Evolutionary conservation across 768 basidiomycete genomes (phyloP).

Genomic region (Amanita rimosa): DNA sequence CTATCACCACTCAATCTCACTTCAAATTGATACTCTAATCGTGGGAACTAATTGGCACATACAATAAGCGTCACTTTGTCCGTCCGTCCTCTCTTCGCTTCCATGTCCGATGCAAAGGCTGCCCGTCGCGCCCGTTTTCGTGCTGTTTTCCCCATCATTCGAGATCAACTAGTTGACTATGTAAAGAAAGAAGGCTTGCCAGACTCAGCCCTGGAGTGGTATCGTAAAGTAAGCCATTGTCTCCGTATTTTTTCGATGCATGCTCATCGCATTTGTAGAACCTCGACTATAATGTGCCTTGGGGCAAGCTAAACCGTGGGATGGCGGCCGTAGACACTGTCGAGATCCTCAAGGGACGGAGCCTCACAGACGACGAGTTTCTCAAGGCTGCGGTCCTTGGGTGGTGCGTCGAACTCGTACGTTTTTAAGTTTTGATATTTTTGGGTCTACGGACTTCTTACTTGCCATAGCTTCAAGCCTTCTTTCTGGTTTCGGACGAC

Average conservation of each 20-base stretch:
- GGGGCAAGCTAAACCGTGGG: constrained; percentile 95
- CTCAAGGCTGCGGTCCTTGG: constrained; percentile 80
- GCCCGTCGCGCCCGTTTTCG: constrained; percentile 57
- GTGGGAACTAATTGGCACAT: not conserved
- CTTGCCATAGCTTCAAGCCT: constrained; percentile 74
- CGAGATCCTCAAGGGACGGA: constrained; percentile 70
- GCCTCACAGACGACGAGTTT: constrained; percentile 76
- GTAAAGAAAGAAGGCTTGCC: constrained; percentile 71
- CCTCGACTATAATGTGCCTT: constrained; percentile 90
- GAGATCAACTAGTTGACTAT: constrained; percentile 66
- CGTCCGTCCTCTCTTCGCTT: not conserved
- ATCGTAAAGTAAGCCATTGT: constrained; percentile 43
- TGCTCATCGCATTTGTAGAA: constrained; percentile 32
- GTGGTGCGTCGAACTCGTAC: constrained; percentile 91
- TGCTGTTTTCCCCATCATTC: constrained; percentile 56
- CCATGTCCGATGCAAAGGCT: not conserved
- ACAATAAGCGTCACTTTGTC: too few species aligned
- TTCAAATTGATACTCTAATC: not conserved
- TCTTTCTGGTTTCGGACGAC: constrained; percentile 94
- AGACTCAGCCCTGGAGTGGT: constrained; percentile 78
- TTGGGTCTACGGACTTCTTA: not conserved
- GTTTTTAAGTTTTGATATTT: constrained; percentile 19
- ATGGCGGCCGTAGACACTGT: constrained; percentile 91
- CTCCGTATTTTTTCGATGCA: not conserved
- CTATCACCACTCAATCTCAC: constrained; percentile 13